These are phyloP conservation scores for Ophiocordyceps camponoti-rufipedis DNA, from an alignment of 2,329 filamentous ascomycete species.

Conservation along the genomic window DNA sequence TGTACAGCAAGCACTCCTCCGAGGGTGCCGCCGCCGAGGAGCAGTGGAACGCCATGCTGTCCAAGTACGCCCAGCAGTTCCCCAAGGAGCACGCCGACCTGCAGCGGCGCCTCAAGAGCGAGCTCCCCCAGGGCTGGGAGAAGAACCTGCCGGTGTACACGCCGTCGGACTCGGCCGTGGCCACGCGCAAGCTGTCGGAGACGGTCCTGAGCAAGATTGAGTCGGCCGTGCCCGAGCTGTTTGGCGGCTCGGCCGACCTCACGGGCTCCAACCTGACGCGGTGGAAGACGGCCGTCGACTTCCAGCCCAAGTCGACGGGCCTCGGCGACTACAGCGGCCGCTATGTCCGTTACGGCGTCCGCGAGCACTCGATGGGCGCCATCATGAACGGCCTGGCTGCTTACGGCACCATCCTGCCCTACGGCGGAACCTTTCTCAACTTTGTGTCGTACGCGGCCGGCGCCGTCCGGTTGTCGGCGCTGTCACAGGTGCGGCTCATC, in stretches of 20 bases:
- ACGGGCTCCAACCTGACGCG: conserved; percentile 97
- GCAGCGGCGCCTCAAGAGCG: conserved; percentile 56
- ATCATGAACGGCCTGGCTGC: conserved; percentile 91
- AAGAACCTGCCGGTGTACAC: conserved; percentile 85
- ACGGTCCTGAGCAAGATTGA: conserved; percentile 79
- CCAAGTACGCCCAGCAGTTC: conserved; percentile 69
- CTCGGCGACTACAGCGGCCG: conserved; percentile 83
- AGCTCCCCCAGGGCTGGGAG: conserved; percentile 93
- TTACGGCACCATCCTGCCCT: conserved; percentile 89
- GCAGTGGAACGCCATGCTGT: conserved; percentile 88
- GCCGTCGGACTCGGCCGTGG: conserved; percentile 64
- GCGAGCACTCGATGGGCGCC: conserved; percentile 82
- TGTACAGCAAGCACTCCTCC: conserved; percentile 68
- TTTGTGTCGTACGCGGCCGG: conserved; percentile 97
- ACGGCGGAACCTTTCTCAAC: conserved; percentile 94
- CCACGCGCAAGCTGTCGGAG: conserved; percentile 93
- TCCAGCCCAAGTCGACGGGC: conserved; percentile 74
- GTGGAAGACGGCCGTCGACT: conserved; percentile 94
- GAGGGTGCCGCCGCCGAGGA: conserved; percentile 78
- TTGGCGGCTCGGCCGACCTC: conserved; percentile 93
- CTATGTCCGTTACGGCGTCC: conserved; percentile 84
- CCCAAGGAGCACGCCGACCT: conserved; percentile 68
- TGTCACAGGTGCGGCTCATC: conserved; percentile 80
- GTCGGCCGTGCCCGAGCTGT: conserved; percentile 65
- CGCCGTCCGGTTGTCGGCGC: conserved; percentile 80